Conservation (phyloP, 768 basidiomycete genomes). For the Leccinum boreale region DNA sequence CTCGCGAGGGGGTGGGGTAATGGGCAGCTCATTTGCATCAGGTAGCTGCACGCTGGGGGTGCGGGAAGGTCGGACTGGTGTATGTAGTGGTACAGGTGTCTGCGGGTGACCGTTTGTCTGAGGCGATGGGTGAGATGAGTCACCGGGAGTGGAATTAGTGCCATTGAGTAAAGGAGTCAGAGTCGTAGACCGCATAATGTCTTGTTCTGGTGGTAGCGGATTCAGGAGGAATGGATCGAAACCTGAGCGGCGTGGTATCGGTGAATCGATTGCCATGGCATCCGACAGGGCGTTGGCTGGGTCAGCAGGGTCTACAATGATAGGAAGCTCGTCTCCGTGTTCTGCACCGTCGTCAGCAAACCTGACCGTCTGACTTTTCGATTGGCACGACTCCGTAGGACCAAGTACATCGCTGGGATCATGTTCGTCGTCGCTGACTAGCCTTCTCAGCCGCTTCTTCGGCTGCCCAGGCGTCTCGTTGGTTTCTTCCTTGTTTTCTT, state of each 20-base stretch:
- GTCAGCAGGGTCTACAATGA: constrained; percentile 4
- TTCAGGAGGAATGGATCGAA: constrained; percentile 56
- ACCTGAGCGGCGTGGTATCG: constrained; percentile 35
- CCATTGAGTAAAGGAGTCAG: constrained; percentile 29
- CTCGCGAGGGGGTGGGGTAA: constrained; percentile 29
- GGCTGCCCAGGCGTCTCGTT: constrained; percentile 38
- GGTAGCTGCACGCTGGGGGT: constrained; percentile 8
- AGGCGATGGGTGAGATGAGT: constrained; percentile 2
- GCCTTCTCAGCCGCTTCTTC: constrained; percentile 53
- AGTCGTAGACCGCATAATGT: constrained; percentile 18
- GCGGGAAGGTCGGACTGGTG: background rate
- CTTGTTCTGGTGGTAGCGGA: constrained; percentile 39
- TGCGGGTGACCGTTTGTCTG: constrained; percentile 11
- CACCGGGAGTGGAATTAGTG: constrained; percentile 1
- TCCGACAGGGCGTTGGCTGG: constrained; percentile 5
- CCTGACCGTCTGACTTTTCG: constrained; percentile 42
- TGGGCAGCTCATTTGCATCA: constrained; percentile 20
- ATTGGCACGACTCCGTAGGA: constrained; percentile 29
- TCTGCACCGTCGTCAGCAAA: constrained; percentile 41
- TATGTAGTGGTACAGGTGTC: constrained; percentile 5
- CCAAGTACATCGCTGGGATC: constrained; percentile 46
- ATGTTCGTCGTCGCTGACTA: constrained; percentile 41
- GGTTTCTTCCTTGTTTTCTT: constrained; percentile 45
- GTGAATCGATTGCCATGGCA: constrained; percentile 39
- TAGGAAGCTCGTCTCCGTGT: constrained; percentile 14